phyloP scores from a whole-genome alignment of 2,329 filamentous ascomycete genomes.

The Penicillium corylophilum region DNA sequence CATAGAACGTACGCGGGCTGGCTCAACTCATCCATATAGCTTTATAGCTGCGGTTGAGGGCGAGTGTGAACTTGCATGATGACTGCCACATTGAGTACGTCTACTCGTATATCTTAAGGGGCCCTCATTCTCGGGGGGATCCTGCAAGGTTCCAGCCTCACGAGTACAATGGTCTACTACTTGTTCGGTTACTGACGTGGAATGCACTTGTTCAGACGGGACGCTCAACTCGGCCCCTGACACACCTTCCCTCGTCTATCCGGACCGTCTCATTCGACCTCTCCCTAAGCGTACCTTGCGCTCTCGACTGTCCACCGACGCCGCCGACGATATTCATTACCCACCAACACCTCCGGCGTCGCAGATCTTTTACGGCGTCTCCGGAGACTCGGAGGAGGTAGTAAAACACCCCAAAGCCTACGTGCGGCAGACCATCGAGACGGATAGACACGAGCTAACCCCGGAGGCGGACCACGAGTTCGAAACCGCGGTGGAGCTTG shows the following conservation, averaged over 20 bases:
- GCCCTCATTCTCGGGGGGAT: conserved; percentile 15
- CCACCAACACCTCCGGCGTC: conserved; percentile 70
- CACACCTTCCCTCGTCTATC: conserved; percentile 76
- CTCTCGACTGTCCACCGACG: conserved; percentile 81
- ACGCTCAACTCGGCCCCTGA: conserved; percentile 59
- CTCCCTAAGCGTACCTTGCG: conserved; percentile 85
- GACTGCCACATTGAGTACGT: conserved; percentile 48
- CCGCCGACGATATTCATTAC: conserved; percentile 77
- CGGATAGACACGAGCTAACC: conserved; percentile 38
- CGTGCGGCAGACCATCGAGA: conserved; percentile 45
- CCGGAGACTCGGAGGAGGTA: conserved; percentile 56
- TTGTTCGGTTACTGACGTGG: conserved; percentile 39
- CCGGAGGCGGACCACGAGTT: conserved; percentile 46
- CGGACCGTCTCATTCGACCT: conserved; percentile 88
- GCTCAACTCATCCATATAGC: conserved; percentile 9
- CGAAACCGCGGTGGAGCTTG: conserved; percentile 56
- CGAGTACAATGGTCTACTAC: conserved; percentile 22
- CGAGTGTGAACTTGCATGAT: conserved; percentile 36
- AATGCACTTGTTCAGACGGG: conserved; percentile 43
- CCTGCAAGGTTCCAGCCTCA: conserved; percentile 12
- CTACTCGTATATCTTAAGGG: conserved; percentile 14
- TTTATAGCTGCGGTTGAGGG: conserved; percentile 29
- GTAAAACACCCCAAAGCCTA: conserved; percentile 48
- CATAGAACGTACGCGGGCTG: conserved; percentile 17
- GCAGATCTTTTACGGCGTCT: conserved; percentile 74